Base-by-base conservation (phyloP, 1,139 yeast genomes). In the Yamadazyma aaseri region DNA sequence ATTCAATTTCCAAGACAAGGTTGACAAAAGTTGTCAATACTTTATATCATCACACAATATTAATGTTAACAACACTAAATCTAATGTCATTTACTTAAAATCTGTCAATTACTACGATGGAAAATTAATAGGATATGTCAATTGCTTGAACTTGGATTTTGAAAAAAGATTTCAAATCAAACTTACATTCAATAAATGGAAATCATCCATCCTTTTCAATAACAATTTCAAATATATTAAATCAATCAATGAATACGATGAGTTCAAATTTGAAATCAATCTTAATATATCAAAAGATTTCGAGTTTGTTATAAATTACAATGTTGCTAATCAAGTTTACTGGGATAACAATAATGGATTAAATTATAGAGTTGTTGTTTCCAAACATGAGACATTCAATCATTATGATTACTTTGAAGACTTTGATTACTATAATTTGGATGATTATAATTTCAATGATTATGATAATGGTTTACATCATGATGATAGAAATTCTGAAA, bases 121-220 rank as follows among this genome's bases (percentile, higher is more conserved):
- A 31, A 44, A 46, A 10, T 45, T 56, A 7, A 41, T 47, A 16
- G 73, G 73, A 3, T 48, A 56, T 28, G 53, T 69, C 20, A 55
- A 60, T 51, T 66, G 61, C 39, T 51, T 56, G 29, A 70, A 70
- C 47, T 42, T 68, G 26, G 65, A 64, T 6, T 68, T 55, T 44
- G 71, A 66, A 40, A 70, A 70, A 49, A 42, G 42, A 9, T 42
- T 69, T 27, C 50, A 52, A 28, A 46, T 68, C 28, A 69, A 69
- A 45, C 45, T 68, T 36, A 58, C 73, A 3, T 52, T 60, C 35
- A 59, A 68, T 43, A 50, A 55, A 35, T 70, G 76, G 76, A 47
- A 53, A 31, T 52, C 65, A 8, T 54, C 50, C 33, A 46, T 61
- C 32, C 53, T 56, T 20, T 55, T 62, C 39, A 55, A 57, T 28